phyloP scores from a whole-genome alignment of 2,329 filamentous ascomycete species.

The Apiospora pterosperma region DNA sequence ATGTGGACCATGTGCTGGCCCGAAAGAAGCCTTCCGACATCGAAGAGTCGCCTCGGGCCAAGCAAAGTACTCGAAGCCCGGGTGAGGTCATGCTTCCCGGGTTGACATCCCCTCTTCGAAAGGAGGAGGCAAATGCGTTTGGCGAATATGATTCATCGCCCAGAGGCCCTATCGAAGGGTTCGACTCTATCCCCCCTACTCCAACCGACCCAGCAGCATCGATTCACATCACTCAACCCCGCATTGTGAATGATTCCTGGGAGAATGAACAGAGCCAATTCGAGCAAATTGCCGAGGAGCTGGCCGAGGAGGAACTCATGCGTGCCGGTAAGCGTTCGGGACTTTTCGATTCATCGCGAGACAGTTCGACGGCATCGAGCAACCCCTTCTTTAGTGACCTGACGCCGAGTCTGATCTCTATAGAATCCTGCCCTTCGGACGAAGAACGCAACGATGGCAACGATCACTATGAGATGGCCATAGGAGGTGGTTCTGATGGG shows the following conservation, averaged over 20 bases:
- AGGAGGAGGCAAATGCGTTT: neutral
- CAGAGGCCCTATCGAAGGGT: neutral
- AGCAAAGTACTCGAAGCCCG: neutral
- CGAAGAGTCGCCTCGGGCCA: neutral
- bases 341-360: conserved; percentile 14
- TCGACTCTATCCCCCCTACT: neutral
- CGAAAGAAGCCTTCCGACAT: neutral
- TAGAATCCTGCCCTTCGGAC: conserved; percentile 22
- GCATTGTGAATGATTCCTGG: conserved; percentile 14
- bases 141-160: neutral
- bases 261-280: conserved; percentile 5
- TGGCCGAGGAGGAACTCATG: conserved; percentile 21
- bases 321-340: conserved; percentile 24
- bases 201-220: neutral
- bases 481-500: conserved; percentile 11
- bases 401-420: conserved; percentile 23
- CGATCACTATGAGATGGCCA: conserved; percentile 12
- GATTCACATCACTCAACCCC: neutral
- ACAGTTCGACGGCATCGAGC: conserved; percentile 16
- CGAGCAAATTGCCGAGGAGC: conserved; percentile 17
- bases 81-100: neutral
- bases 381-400: conserved; percentile 15
- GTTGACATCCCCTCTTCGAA: neutral
- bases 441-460: conserved; percentile 14
- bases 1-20: neutral